These are phyloP conservation scores for Strobilomyces dryophilus DNA, from an alignment of 768 basidiomycete species.

Conservation along the genomic window DNA sequence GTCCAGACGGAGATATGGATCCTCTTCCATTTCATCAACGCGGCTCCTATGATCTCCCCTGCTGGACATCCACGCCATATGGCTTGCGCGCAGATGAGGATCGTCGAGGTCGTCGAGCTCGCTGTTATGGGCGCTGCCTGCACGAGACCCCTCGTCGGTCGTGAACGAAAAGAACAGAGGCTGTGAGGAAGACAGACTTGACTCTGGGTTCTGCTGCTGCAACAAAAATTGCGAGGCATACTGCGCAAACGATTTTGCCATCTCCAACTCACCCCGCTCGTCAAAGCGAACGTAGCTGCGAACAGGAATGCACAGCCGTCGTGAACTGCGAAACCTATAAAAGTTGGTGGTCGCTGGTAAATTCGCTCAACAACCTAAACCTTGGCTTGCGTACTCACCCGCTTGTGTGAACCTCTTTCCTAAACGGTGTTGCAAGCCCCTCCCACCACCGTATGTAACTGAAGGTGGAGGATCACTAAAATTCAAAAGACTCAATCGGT, in stretches of 20 bases:
- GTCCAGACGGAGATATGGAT: slow-evolving; percentile 76
- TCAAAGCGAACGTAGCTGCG: slow-evolving; percentile 12
- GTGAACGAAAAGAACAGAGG: slow-evolving; percentile 89
- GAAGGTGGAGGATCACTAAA: not conserved
- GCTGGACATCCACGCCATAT: slow-evolving; percentile 31
- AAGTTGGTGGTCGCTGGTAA: slow-evolving; percentile 12
- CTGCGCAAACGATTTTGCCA: slow-evolving; percentile 72
- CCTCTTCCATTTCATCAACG: slow-evolving; percentile 47
- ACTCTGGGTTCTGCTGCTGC: slow-evolving; percentile 49
- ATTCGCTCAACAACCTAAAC: slow-evolving; percentile 15
- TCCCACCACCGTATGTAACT: not conserved
- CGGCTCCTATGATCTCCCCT: slow-evolving; percentile 27
- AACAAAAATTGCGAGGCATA: slow-evolving; percentile 82
- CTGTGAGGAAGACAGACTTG: slow-evolving; percentile 58
- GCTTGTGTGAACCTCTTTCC: slow-evolving; percentile 18
- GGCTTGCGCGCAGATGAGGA: slow-evolving; percentile 55
- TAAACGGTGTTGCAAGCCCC: slow-evolving; percentile 2
- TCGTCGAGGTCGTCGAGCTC: slow-evolving; percentile 74
- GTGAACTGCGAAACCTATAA: slow-evolving; percentile 13
- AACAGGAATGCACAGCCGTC: slow-evolving; percentile 8
- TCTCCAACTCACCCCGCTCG: slow-evolving; percentile 25
- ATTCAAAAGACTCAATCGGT: not conserved
- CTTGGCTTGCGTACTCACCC: slow-evolving; percentile 19
- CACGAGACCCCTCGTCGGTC: slow-evolving; percentile 62
- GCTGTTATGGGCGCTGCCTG: slow-evolving; percentile 42